Evolutionary conservation across 2,329 filamentous ascomycete species (phyloP), one percentile per base, ranked within the genome.

Genomic region (Claviceps purpurea): DNA sequence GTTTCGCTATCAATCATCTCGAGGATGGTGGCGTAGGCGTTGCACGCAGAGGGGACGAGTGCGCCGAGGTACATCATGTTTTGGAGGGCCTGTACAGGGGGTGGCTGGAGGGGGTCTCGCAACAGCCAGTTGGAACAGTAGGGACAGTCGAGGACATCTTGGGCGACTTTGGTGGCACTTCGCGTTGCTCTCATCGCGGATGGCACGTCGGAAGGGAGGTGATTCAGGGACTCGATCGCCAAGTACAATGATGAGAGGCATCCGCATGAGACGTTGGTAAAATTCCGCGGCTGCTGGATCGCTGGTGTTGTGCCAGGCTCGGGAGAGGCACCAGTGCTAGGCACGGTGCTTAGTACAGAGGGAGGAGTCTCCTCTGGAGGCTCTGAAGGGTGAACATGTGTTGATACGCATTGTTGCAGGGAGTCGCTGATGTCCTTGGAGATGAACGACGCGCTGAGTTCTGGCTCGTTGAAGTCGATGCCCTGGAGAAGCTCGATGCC

Each of bases 61-160:
- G 78, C 73, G 6, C 73, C 76, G 4, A 83, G 66, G 50, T 79
- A 69, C 77, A 82, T 81, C 49, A 75, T 68, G 59, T 73, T 81
- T 60, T 82, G 79, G 55, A 79, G 76, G 34, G 69, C 58, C 50
- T 76, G 72, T 49, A 80, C 70, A 22, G 72, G 68, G 1, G 69
- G 66, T 1, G 65, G 61, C 34, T 63, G 56, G 26, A 57, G 56
- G 1, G 64, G 57, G 5, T 72, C 67, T 7, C 66, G 59, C 16
- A 69, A 46, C 37, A 68, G 52, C 38, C 67, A 62, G 24, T 68
- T 64, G 49, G 71, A 72, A 64, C 79, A 83, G 16, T 63, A 56
- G 1, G 67, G 60, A 59, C 79, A 83, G 56, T 70, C 67, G 49
- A 80, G 70, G 18, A 73, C 70, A 40, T 75, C 65, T 60, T 80